Base-by-base conservation (phyloP, 768 basidiomycete genomes). In the Suillus hirtellus region DNA sequence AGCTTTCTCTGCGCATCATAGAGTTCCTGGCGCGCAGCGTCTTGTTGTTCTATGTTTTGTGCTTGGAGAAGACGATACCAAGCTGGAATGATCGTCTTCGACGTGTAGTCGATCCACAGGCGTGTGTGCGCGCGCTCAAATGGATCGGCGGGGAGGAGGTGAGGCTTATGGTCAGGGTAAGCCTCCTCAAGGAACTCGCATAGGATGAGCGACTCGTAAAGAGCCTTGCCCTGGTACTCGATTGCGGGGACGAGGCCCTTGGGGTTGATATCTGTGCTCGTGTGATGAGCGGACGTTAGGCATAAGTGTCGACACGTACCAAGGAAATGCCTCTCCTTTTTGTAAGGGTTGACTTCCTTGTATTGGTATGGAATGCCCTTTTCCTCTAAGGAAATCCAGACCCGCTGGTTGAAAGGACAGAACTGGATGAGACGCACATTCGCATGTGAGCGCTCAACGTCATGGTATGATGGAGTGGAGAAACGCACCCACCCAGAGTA, bases 351-450 rank as follows among this genome's bases (percentile, higher is more conserved):
- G 24, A 86, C 81, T 69, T 89, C 86, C 63, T 82, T 81, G 70
- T 88, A 89, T 65, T 87, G 86, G 68, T 90, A 90, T 1, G 84
- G 84, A 35, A 90, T 84, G 0, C 82, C 82, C 60, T 80, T 83
- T 70, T 89, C 89, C 69, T 91, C 88, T 4, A 90, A 77, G 0
- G 82, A 73, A 59, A 90, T 86, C 89, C 89, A 90, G 14, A 78
- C 77, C 11, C 89, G 79, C 70, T 86, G 85, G 24, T 83, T 84
- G 59, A 76, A 87, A 0, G 86, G 86, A 65, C 86, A 87, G 71
- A 88, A 88, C 72, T 74, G 37, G 21, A 42, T 40, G 15, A 34
- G 5, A 42, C 50, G n/a, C 12, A 52, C 21, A 31, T 49, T 34
- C 12, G 24, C 34, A 27, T 56, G 10, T 14, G 38, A 58, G 38